Conservation (phyloP, 1,284 basidiomycete species). For the Agroathelia rolfsii region DNA sequence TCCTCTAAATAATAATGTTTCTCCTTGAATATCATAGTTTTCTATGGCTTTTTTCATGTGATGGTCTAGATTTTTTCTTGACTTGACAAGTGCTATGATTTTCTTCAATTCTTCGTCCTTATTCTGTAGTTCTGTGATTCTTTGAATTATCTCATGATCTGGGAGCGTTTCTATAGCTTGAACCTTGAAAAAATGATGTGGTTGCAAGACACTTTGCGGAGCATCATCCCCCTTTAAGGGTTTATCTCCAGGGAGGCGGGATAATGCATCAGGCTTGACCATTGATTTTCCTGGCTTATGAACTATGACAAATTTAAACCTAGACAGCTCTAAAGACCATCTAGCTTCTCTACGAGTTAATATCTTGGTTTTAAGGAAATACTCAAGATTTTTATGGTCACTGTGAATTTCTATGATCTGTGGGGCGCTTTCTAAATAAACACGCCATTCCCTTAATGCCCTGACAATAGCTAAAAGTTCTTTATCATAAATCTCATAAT, state of each 20-base stretch:
- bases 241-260: slow-evolving; percentile 20
- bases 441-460: slow-evolving; percentile 24
- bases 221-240: slow-evolving; percentile 24
- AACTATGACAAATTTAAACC: slow-evolving; percentile 24
- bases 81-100: too few species aligned
- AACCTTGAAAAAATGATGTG: too few species aligned
- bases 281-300: slow-evolving; percentile 29
- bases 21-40: too few species aligned
- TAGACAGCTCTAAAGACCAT: slow-evolving; percentile 27
- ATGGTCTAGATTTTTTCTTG: too few species aligned
- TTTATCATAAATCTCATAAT: slow-evolving; percentile 16
- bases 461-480: slow-evolving; percentile 25
- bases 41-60: too few species aligned
- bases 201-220: too few species aligned
- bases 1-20: too few species aligned
- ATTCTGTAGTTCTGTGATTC: too few species aligned
- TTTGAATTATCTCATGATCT: too few species aligned
- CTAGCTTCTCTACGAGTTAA: slow-evolving; percentile 23
- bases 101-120: too few species aligned
- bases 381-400: slow-evolving; percentile 29
- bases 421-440: slow-evolving; percentile 21
- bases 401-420: slow-evolving; percentile 27
- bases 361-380: slow-evolving; percentile 24
- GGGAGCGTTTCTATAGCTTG: too few species aligned
- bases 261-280: slow-evolving; percentile 25